Conservation (phyloP, 768 basidiomycete genomes). For the Suillus fuscotomentosus region DNA sequence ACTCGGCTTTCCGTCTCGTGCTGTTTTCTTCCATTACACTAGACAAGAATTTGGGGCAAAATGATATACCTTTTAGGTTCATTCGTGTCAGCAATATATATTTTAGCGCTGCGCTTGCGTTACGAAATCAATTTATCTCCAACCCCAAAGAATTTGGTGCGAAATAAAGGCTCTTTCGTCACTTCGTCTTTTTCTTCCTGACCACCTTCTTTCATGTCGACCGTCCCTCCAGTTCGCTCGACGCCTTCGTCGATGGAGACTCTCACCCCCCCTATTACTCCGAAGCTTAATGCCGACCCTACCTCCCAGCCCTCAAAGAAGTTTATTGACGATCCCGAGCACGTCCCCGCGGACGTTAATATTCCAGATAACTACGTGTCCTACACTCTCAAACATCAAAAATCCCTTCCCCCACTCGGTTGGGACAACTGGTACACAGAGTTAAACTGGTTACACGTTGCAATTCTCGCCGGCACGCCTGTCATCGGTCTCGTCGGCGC, state of each 20-base stretch:
- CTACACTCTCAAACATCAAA: constrained; percentile 66
- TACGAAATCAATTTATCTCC: constrained; percentile 1
- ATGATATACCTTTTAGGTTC: background rate
- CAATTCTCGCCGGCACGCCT: constrained; percentile 74
- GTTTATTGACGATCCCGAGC: constrained; percentile 28
- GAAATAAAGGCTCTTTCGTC: constrained; percentile 15
- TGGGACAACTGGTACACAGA: constrained; percentile 59
- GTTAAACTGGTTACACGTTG: constrained; percentile 75
- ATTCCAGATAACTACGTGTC: constrained; percentile 85
- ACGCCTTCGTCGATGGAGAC: constrained; percentile 18
- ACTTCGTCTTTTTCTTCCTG: constrained; percentile 18
- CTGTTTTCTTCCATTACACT: background rate
- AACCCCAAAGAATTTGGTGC: constrained; percentile 35
- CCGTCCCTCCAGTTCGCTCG: constrained; percentile 20
- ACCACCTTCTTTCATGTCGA: constrained; percentile 27
- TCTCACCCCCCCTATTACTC: constrained; percentile 5
- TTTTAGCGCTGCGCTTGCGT: background rate
- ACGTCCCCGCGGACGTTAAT: constrained; percentile 48
- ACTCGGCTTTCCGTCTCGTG: background rate
- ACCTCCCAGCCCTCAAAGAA: background rate
- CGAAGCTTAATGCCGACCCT: background rate
- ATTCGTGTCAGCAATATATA: background rate
- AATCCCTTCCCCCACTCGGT: constrained; percentile 64
- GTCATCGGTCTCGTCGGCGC: constrained; percentile 72
- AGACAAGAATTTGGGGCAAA: background rate